Evolutionary conservation across 768 basidiomycete genomes (phyloP).

Genomic region (Rossbeevera mucosa): DNA sequence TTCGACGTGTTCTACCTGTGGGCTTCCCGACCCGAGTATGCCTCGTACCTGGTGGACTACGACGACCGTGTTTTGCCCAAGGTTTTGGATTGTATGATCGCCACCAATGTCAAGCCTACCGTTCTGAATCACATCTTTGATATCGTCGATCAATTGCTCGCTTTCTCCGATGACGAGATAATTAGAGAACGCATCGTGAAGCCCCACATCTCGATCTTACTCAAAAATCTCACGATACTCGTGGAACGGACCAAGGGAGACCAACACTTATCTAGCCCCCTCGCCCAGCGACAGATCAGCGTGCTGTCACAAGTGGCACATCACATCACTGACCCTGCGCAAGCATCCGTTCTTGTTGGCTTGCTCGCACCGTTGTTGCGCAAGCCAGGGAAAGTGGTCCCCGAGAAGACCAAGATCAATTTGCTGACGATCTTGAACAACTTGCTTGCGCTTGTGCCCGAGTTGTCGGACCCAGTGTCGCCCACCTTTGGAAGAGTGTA

Average conservation of each 20-base stretch:
- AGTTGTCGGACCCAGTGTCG: slow-evolving; percentile 45
- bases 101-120: slow-evolving; percentile 79
- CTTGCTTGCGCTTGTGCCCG: slow-evolving; percentile 63
- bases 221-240: slow-evolving; percentile 65
- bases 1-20: slow-evolving; percentile 45
- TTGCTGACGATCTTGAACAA: slow-evolving; percentile 66
- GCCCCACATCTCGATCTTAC: slow-evolving; percentile 66
- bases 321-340: slow-evolving; percentile 60
- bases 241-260: slow-evolving; percentile 58
- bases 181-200: slow-evolving; percentile 54
- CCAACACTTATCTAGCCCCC: slow-evolving; percentile 48
- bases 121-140: slow-evolving; percentile 67
- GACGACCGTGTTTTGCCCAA: slow-evolving; percentile 68
- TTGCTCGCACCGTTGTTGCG: slow-evolving; percentile 79
- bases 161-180: slow-evolving; percentile 46
- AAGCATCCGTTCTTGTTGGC: slow-evolving; percentile 67
- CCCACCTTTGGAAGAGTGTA: slow-evolving; percentile 49
- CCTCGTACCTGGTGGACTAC: slow-evolving; percentile 62
- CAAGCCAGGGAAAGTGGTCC: slow-evolving; percentile 66
- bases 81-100: slow-evolving; percentile 76
- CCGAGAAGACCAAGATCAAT: slow-evolving; percentile 84
- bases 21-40: slow-evolving; percentile 55
- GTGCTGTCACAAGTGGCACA: slow-evolving; percentile 79
- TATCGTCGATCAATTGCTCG: slow-evolving; percentile 68
- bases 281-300: slow-evolving; percentile 77